A percentile compares a stretch with the other conserved stretches of the same genome.
Conservation (phyloP, 1,284 basidiomycete genomes). For the Fomitopsis schrenkii region DNA sequence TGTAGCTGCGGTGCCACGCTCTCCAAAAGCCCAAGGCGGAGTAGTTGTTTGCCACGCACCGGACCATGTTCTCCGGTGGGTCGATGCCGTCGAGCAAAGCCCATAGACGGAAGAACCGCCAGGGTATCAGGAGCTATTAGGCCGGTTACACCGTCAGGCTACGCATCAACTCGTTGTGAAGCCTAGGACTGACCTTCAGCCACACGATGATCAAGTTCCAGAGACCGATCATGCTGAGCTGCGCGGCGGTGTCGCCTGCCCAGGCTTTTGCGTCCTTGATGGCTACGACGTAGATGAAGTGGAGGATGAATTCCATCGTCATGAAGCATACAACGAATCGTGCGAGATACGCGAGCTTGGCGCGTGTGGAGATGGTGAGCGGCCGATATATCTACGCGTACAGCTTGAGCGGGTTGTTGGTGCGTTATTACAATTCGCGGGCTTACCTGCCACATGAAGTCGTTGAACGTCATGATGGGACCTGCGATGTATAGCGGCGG, state of each 20-base stretch:
- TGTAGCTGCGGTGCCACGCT: constrained; percentile 95
- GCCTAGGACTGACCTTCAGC: constrained; percentile 71
- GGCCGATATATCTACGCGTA: constrained; percentile 50
- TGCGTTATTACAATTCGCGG: too few species aligned
- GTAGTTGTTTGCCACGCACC: constrained; percentile 99
- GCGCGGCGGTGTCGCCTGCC: constrained; percentile 69
- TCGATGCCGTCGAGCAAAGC: constrained; percentile 87
- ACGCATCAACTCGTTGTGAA: not conserved
- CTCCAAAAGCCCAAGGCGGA: constrained; percentile 94
- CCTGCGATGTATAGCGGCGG: constrained; percentile 95
- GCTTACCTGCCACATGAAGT: constrained; percentile 85
- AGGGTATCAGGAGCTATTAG: constrained; percentile 86
- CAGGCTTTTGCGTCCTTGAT: constrained; percentile 89
- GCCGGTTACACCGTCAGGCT: not conserved
- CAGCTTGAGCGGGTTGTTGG: not conserved
- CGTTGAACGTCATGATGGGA: constrained; percentile 95
- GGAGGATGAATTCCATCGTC: constrained; percentile 89
- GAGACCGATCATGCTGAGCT: constrained; percentile 92
- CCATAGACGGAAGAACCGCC: constrained; percentile 98
- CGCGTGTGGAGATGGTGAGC: constrained; percentile 31
- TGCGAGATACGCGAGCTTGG: constrained; percentile 53
- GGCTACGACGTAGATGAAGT: constrained; percentile 96
- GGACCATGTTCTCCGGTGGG: constrained; percentile 97
- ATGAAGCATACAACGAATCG: constrained; percentile 75
- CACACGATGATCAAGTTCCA: constrained; percentile 98